Conservation (phyloP, 805 yeast genomes). For the Saturnispora saitoi region DNA sequence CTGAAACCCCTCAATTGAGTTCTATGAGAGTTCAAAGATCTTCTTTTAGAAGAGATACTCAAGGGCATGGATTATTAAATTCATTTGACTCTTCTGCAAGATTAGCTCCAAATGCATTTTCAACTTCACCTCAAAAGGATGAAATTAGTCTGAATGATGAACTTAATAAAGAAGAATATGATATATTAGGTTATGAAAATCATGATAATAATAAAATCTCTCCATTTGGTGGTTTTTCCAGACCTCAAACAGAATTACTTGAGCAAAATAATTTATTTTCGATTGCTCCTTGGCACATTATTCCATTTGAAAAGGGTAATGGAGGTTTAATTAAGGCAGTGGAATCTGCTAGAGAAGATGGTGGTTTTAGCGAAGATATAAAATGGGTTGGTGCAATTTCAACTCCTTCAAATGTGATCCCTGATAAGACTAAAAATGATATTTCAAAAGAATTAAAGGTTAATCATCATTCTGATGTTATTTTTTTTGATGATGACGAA, state of each 20-base stretch:
- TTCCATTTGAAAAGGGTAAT: conserved; percentile 66
- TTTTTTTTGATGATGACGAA: conserved; percentile 66
- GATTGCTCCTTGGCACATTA: conserved; percentile 66
- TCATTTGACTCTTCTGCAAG: background rate
- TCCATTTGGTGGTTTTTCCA: conserved; percentile 71
- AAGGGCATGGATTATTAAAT: conserved; percentile 5
- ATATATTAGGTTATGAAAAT: conserved; percentile 2
- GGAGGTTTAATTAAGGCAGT: conserved; percentile 86
- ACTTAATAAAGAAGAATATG: conserved; percentile 11
- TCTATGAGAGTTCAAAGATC: conserved; percentile 15
- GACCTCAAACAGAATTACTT: conserved; percentile 39
- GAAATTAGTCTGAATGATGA: background rate
- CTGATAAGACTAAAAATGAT: conserved; percentile 42
- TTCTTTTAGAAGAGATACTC: conserved; percentile 6
- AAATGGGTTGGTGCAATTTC: conserved; percentile 90
- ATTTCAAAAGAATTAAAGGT: conserved; percentile 41
- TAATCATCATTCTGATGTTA: conserved; percentile 53
- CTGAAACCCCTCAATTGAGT: conserved; percentile 13
- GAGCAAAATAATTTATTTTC: conserved; percentile 40
- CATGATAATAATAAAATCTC: conserved; percentile 31
- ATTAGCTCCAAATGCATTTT: too few relatives aligned
- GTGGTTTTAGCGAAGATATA: conserved; percentile 23
- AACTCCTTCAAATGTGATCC: conserved; percentile 80
- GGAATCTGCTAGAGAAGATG: conserved; percentile 42
- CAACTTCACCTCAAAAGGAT: too few relatives aligned